Conservation (phyloP, 768 basidiomycete genomes). For the Rhizopogon vesiculosus region DNA sequence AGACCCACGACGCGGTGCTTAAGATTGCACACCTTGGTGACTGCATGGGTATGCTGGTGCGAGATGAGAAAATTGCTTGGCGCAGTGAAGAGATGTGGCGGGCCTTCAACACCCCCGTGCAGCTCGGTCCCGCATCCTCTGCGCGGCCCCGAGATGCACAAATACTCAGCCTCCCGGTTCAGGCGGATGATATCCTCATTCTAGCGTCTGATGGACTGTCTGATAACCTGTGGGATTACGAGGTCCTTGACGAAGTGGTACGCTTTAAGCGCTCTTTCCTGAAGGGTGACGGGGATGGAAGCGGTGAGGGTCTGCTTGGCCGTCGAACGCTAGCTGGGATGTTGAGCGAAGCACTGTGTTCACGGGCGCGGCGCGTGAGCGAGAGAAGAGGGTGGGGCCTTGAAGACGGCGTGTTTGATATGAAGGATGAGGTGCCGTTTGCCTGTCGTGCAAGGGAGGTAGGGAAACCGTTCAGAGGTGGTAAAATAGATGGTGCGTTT, state of each 20-base stretch:
- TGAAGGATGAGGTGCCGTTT: slow-evolving; percentile 69
- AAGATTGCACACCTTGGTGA: slow-evolving; percentile 85
- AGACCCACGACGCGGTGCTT: slow-evolving; percentile 53
- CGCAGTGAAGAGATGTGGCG: slow-evolving; percentile 94
- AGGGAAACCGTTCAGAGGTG: slow-evolving; percentile 69
- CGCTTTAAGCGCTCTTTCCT: slow-evolving; percentile 44
- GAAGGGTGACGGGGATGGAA: slow-evolving; percentile 12
- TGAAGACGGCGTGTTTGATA: slow-evolving; percentile 21
- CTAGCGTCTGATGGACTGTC: slow-evolving; percentile 78
- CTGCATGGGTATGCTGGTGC: slow-evolving; percentile 83
- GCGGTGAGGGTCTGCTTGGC: slow-evolving; percentile 29
- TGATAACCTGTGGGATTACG: slow-evolving; percentile 88
- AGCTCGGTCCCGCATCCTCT: slow-evolving; percentile 58
- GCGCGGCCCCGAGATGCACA: slow-evolving; percentile 66
- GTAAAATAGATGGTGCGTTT: slow-evolving; percentile 76
- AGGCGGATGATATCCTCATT: slow-evolving; percentile 71
- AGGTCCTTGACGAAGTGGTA: slow-evolving; percentile 76
- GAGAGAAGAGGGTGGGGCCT: slow-evolving; percentile 35
- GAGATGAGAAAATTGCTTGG: slow-evolving; percentile 76
- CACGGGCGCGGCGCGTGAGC: slow-evolving; percentile 66
- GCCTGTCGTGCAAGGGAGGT: slow-evolving; percentile 72
- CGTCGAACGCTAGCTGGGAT: slow-evolving; percentile 58
- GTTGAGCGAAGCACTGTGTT: slow-evolving; percentile 78
- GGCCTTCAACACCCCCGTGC: slow-evolving; percentile 64
- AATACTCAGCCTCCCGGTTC: slow-evolving; percentile 63